These are phyloP conservation scores for Botrytis cinerea DNA, from an alignment of 2,329 filamentous ascomycete species.

Conservation along the genomic window DNA sequence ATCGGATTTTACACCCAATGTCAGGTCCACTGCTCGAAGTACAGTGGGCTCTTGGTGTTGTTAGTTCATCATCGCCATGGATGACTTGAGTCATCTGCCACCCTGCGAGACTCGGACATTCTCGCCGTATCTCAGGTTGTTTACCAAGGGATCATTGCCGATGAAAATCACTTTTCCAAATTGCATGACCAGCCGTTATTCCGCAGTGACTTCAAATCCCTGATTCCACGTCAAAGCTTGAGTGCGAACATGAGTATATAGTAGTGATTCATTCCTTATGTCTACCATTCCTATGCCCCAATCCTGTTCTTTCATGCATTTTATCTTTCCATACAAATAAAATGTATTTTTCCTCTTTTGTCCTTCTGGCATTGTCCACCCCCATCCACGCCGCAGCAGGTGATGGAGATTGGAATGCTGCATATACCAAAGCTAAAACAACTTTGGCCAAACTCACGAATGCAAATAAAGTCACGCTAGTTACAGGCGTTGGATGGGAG, in stretches of 20 bases:
- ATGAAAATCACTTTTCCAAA: not conserved
- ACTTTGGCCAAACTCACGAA: constrained; percentile 70
- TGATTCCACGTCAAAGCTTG: not conserved
- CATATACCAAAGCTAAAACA: constrained; percentile 68
- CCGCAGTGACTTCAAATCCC: not conserved
- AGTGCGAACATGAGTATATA: not conserved
- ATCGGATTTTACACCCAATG: not conserved
- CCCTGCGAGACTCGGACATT: not conserved
- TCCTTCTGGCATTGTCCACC: constrained; percentile 29
- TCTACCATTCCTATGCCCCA: not conserved
- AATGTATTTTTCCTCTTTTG: constrained; percentile 17
- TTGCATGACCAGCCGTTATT: constrained; percentile 8
- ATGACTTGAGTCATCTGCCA: constrained; percentile 6
- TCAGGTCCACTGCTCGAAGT: not conserved
- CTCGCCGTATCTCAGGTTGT: not conserved
- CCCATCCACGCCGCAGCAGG: constrained; percentile 28
- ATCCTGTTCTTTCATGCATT: not conserved
- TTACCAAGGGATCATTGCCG: not conserved
- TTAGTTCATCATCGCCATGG: not conserved
- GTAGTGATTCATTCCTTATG: not conserved
- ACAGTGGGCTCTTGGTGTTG: not conserved
- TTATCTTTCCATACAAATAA: not conserved
- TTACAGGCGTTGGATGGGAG: constrained; percentile 74
- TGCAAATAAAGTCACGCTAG: constrained; percentile 76
- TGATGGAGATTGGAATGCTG: constrained; percentile 59